phyloP scores from a whole-genome alignment of 106 monocot genomes.

The Gastrodia elata region DNA sequence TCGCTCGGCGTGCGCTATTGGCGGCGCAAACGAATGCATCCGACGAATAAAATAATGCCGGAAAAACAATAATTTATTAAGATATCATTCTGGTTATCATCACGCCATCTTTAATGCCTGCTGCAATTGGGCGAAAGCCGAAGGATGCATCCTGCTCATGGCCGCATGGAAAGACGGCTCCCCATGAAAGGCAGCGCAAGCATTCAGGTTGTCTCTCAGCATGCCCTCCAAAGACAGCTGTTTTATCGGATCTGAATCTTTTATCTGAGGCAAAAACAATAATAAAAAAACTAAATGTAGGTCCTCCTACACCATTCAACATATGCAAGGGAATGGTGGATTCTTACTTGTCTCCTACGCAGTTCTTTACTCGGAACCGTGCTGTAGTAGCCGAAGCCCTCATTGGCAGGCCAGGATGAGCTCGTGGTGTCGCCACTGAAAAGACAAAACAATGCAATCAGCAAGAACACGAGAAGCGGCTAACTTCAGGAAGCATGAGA shows the following conservation, averaged over 20 bases:
- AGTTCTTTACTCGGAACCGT: conserved; percentile 66
- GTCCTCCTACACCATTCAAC: neutral
- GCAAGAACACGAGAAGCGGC: neutral
- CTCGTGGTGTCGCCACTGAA: conserved; percentile 45
- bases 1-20: neutral
- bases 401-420: conserved; percentile 31
- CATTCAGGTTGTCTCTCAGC: conserved; percentile 78
- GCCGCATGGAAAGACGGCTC: conserved; percentile 75
- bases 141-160: conserved; percentile 85
- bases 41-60: neutral
- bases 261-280: conserved; percentile 48
- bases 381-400: conserved; percentile 43
- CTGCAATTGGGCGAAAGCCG: conserved; percentile 85
- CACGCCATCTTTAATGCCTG: conserved; percentile 76
- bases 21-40: conserved; percentile 1
- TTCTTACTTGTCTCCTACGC: conserved; percentile 63
- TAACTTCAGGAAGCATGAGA: neutral
- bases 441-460: conserved; percentile 6
- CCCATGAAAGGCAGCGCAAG: conserved; percentile 75
- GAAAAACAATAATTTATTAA: neutral
- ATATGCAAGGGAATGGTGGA: neutral
- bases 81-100: neutral
- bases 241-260: conserved; percentile 87
- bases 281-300: neutral
- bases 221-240: conserved; percentile 70